Conservation (phyloP, 768 basidiomycete genomes). For the Leccinum olivaceopallidum region DNA sequence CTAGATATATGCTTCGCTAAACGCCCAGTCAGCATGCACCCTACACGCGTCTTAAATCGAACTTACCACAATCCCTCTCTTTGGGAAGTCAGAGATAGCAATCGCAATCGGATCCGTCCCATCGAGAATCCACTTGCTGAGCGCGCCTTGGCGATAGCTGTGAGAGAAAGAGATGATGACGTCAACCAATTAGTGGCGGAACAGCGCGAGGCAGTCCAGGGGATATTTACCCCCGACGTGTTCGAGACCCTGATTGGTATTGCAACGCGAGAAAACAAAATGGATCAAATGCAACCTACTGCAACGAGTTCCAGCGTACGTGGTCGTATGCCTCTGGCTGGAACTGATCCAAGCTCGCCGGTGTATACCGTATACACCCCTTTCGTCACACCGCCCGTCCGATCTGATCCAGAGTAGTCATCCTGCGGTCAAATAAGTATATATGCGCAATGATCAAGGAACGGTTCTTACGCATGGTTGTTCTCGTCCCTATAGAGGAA, state of each 20-base stretch:
- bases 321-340: slow-evolving; percentile 70
- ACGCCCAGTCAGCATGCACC: slow-evolving; percentile 5
- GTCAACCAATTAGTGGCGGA: slow-evolving; percentile 79
- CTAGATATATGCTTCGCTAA: slow-evolving; percentile 57
- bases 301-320: slow-evolving; percentile 57
- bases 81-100: slow-evolving; percentile 80
- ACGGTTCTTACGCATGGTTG: slow-evolving; percentile 63
- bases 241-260: slow-evolving; percentile 52
- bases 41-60: background rate
- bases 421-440: slow-evolving; percentile 48
- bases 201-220: slow-evolving; percentile 68
- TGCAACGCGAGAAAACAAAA: slow-evolving; percentile 2
- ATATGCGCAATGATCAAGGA: slow-evolving; percentile 41
- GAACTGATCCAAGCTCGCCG: slow-evolving; percentile 62
- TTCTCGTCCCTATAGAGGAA: slow-evolving; percentile 64
- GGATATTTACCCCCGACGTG: slow-evolving; percentile 55
- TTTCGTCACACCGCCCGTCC: slow-evolving; percentile 70
- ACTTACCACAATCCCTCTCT: slow-evolving; percentile 66
- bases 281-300: slow-evolving; percentile 40
- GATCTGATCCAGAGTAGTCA: slow-evolving; percentile 79
- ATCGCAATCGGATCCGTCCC: slow-evolving; percentile 66
- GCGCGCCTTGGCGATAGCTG: slow-evolving; percentile 69
- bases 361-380: slow-evolving; percentile 70
- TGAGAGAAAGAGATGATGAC: slow-evolving; percentile 67
- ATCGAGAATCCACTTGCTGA: slow-evolving; percentile 67